phyloP scores from a whole-genome alignment of 805 yeast genomes.

The Millerozyma miso region DNA sequence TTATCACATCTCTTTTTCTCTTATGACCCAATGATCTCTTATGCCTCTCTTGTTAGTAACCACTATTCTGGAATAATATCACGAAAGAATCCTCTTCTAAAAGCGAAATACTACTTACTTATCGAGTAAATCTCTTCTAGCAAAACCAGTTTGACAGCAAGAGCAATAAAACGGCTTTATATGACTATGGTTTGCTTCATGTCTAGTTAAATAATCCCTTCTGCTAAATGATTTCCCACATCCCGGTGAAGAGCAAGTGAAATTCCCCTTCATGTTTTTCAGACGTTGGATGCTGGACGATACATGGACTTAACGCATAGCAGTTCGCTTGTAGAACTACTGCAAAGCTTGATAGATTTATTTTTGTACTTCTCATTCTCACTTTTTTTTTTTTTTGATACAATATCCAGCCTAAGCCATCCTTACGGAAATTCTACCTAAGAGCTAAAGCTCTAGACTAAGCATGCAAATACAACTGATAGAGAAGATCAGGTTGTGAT shows the following conservation, averaged over 20 bases:
- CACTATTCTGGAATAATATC: not conserved
- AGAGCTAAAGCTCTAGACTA: no score
- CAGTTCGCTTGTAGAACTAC: no score
- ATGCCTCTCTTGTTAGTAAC: not conserved
- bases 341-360: no score
- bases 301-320: no score
- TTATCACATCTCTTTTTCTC: not conserved
- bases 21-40: not conserved
- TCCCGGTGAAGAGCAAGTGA: not conserved
- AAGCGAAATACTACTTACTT: slow-evolving; percentile 10
- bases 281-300: no score
- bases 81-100: no score
- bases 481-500: no score
- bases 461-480: no score
- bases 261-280: not conserved
- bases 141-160: slow-evolving; percentile 20
- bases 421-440: no score
- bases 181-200: slow-evolving; percentile 23
- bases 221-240: slow-evolving; percentile 3
- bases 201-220: slow-evolving; percentile 19
- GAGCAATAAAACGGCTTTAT: slow-evolving; percentile 23
- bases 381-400: no score
- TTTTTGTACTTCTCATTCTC: no score
- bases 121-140: slow-evolving; percentile 27
- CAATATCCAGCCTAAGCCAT: no score